Percentiles rank a stretch among this genome's conserved stretches.
phyloP scores from a whole-genome alignment of 805 yeast genomes.

The Yarrowia osloensis region DNA sequence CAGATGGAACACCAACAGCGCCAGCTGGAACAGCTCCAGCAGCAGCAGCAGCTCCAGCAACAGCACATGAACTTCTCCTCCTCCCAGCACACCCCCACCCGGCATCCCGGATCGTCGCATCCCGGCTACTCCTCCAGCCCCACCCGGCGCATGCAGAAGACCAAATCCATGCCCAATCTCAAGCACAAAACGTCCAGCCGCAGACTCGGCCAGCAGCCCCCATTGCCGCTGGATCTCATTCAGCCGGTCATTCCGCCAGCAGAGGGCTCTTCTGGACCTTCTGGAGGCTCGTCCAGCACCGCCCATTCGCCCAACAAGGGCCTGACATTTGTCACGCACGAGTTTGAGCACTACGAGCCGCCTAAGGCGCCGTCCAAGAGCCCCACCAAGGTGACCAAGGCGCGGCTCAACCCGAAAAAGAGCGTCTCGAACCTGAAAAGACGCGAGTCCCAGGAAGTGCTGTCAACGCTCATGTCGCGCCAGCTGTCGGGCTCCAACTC shows the following conservation, averaged over 20 bases:
- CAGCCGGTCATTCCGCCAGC: neutral
- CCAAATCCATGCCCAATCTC: slow-evolving; percentile 26
- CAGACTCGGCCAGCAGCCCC: neutral
- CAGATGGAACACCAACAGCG: neutral
- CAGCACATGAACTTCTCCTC: neutral
- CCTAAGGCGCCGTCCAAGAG: slow-evolving; percentile 13
- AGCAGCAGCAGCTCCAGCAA: neutral
- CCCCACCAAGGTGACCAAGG: slow-evolving; percentile 23
- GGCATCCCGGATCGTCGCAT: neutral
- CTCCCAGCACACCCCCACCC: neutral
- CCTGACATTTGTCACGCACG: slow-evolving; percentile 21
- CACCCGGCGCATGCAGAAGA: neutral
- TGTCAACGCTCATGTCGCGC: slow-evolving; percentile 15
- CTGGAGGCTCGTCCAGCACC: neutral
- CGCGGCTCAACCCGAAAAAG: slow-evolving; percentile 10
- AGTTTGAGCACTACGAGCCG: slow-evolving; percentile 27
- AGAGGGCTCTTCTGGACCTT: neutral
- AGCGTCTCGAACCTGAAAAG: neutral
- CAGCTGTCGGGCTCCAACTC: slow-evolving; percentile 16
- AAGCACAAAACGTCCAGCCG: neutral
- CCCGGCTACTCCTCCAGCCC: neutral
- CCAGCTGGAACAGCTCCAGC: neutral
- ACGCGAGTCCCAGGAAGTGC: slow-evolving; percentile 23
- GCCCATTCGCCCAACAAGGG: neutral
- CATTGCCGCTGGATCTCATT: slow-evolving; percentile 10